phyloP scores from a whole-genome alignment of 2,329 filamentous ascomycete species.

The Drechmeria coniospora region DNA sequence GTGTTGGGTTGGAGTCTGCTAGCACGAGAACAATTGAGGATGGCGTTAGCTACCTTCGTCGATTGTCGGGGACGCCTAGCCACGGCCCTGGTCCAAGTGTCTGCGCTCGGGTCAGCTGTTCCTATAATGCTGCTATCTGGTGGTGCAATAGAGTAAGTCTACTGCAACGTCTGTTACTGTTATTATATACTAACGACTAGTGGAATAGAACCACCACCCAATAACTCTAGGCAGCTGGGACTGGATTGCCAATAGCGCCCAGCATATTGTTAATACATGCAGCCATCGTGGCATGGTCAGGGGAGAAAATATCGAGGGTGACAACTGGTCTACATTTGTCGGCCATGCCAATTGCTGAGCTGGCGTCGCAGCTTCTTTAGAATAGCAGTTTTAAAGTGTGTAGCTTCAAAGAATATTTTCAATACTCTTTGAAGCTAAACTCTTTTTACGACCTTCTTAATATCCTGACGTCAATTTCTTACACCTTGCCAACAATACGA shows the following conservation, averaged over 20 bases:
- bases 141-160: constrained; percentile 2
- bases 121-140: constrained; percentile 1
- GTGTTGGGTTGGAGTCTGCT: background rate
- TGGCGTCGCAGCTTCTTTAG: too few species aligned
- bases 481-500: too few species aligned
- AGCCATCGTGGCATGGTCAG: background rate
- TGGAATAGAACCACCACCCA: background rate
- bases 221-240: background rate
- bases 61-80: background rate
- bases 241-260: background rate
- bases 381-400: too few species aligned
- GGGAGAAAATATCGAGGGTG: constrained; percentile 1
- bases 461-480: too few species aligned
- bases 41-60: background rate
- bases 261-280: background rate
- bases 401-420: too few species aligned
- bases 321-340: constrained; percentile 1
- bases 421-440: too few species aligned
- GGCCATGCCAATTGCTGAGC: background rate
- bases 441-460: too few species aligned
- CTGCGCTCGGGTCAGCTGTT: constrained; percentile 1
- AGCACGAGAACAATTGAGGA: background rate
- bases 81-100: background rate
- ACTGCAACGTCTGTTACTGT: too few species aligned
- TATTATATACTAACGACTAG: too few species aligned